Evolutionary conservation across 169 alveolate genomes (phyloP).

Genomic region (Plasmodium blacklocki): DNA sequence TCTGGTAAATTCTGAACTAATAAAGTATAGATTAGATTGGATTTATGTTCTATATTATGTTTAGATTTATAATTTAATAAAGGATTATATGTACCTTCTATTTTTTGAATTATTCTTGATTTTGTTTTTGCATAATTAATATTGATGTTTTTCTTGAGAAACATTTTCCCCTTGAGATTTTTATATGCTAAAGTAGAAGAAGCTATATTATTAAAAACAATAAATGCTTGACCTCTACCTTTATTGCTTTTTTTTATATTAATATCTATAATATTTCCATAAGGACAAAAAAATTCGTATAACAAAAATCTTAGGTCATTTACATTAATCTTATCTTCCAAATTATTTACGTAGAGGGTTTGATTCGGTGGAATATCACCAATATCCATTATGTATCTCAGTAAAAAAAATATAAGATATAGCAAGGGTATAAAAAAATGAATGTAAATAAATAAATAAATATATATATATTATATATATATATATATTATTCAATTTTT

Average conservation of each 20-base stretch:
- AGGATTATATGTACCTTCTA: conserved; percentile 81
- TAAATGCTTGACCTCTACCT: conserved; percentile 90
- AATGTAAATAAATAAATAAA: not conserved
- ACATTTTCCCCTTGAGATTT: conserved; percentile 84
- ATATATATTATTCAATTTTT: not conserved
- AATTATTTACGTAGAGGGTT: conserved; percentile 87
- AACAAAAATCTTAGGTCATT: conserved; percentile 84
- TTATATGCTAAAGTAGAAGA: conserved; percentile 88
- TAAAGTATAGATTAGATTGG: conserved; percentile 77
- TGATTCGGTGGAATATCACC: conserved; percentile 88
- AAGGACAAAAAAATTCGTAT: conserved; percentile 87
- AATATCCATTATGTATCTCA: conserved; percentile 9
- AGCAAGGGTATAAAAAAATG: not conserved
- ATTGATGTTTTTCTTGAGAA: conserved; percentile 83
- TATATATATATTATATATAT: not conserved
- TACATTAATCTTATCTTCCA: conserved; percentile 85
- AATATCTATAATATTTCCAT: conserved; percentile 86
- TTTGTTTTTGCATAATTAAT: conserved; percentile 86
- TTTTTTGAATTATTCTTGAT: conserved; percentile 79
- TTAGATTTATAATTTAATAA: conserved; percentile 48
- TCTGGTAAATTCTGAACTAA: conserved; percentile 89
- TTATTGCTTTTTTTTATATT: conserved; percentile 81
- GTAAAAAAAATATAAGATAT: not conserved
- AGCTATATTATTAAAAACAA: conserved; percentile 85
- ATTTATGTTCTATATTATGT: conserved; percentile 15